Percentiles rank a stretch among this genome's conserved stretches.
phyloP scores from a whole-genome alignment of 805 yeast species.

The Ogataea neopini region DNA sequence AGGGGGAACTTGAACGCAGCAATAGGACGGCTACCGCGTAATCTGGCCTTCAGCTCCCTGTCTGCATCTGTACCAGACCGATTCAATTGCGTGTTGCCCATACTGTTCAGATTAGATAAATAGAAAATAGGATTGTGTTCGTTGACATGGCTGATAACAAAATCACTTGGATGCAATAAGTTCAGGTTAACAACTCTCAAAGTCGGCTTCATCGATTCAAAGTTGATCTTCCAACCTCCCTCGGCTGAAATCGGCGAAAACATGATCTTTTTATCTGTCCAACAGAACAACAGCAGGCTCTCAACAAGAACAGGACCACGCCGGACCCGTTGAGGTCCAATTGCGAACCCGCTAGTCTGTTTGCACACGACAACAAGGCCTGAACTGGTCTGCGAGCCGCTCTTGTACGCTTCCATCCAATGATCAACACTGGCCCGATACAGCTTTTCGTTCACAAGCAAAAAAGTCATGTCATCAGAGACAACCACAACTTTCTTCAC shows the following conservation, averaged over 20 bases:
- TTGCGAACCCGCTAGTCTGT: conserved; percentile 59
- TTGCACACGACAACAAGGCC: conserved; percentile 28
- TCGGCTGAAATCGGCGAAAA: conserved; percentile 33
- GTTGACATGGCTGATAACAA: conserved; percentile 30
- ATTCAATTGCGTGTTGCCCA: conserved; percentile 29
- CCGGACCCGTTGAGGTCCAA: conserved; percentile 70
- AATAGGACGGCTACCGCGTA: conserved; percentile 30
- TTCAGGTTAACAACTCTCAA: conserved; percentile 26
- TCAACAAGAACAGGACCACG: conserved; percentile 56
- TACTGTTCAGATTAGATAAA: conserved; percentile 29
- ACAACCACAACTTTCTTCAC: conserved; percentile 64
- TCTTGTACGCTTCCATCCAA: conserved; percentile 56
- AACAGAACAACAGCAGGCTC: conserved; percentile 52
- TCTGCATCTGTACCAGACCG: conserved; percentile 20
- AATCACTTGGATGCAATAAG: conserved; percentile 30
- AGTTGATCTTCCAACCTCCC: conserved; percentile 24
- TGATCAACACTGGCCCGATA: conserved; percentile 65
- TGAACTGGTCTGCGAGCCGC: conserved; percentile 33
- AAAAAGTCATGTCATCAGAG: conserved; percentile 53
- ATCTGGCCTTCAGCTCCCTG: conserved; percentile 28
- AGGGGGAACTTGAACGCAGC: conserved; percentile 29
- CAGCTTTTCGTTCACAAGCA: conserved; percentile 59
- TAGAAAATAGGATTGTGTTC: conserved; percentile 32
- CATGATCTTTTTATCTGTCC: conserved; percentile 49
- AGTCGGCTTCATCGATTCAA: conserved; percentile 31